Conservation (phyloP, 208 protist species). For the Leishmania aethiopica region DNA sequence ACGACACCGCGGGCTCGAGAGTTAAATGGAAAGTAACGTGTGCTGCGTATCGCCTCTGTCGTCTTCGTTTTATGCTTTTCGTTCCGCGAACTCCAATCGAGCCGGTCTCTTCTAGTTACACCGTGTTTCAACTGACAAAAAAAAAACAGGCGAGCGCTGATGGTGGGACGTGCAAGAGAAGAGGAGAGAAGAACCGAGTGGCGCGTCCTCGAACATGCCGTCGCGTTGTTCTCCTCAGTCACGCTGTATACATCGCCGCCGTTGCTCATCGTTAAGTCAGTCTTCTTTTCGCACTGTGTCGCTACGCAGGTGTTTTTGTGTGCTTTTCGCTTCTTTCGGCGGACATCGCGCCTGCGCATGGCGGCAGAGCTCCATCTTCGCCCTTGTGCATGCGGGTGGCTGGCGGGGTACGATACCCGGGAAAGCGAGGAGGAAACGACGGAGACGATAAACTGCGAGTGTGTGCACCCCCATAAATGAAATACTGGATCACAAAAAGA, state of each 20-base stretch:
- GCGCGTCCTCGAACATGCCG: not conserved
- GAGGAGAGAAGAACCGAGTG: not conserved
- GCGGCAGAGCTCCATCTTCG: not conserved
- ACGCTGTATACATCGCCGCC: not conserved
- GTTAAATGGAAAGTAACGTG: not conserved
- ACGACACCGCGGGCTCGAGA: not conserved
- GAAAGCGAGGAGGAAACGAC: not conserved
- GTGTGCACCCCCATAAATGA: not conserved
- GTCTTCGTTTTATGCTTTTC: not conserved
- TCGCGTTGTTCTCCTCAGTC: not conserved
- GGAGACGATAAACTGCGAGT: not conserved
- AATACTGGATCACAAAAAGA: not conserved
- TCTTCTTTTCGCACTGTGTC: not conserved
- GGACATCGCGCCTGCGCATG: not conserved
- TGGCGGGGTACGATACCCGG: not conserved
- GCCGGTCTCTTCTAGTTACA: too few species aligned
- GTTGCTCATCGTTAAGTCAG: not conserved
- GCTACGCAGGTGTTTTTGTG: not conserved
- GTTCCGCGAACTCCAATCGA: too few species aligned
- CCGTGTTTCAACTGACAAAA: too few species aligned
- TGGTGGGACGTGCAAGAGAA: not conserved
- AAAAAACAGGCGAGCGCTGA: too few species aligned
- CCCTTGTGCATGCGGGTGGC: not conserved
- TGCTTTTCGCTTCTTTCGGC: not conserved
- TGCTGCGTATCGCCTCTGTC: not conserved